These are phyloP conservation scores for Pseudozyma sp. DNA, from an alignment of 1,284 basidiomycete species.

Conservation along the genomic window DNA sequence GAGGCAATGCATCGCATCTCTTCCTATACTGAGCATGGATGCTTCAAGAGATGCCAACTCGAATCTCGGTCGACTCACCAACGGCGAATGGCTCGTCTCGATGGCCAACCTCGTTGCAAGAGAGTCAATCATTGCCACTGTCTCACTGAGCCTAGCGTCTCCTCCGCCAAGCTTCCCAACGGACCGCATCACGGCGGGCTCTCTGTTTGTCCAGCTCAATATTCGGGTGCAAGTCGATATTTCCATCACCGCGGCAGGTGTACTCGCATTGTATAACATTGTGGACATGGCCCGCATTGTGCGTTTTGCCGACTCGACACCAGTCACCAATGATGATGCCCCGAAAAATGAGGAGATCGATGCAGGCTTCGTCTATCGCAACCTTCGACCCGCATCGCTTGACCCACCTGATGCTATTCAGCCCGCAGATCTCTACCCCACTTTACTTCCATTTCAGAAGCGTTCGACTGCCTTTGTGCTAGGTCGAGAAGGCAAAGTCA, in stretches of 20 bases:
- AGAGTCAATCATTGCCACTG: background rate
- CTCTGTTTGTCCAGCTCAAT: constrained; percentile 34
- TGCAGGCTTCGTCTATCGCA: constrained; percentile 52
- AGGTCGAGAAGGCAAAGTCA: constrained; percentile 53
- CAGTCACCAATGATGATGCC: constrained; percentile 3
- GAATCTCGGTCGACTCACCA: constrained; percentile 24
- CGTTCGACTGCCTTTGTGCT: constrained; percentile 59
- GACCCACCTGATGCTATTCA: constrained; percentile 35
- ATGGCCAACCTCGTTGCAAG: constrained; percentile 4
- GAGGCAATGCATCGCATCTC: constrained; percentile 1
- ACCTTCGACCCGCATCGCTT: constrained; percentile 35
- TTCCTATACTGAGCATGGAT: constrained; percentile 20
- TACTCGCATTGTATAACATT: constrained; percentile 16
- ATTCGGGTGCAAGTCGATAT: constrained; percentile 13
- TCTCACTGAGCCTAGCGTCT: constrained; percentile 9
- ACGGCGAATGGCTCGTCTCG: constrained; percentile 36
- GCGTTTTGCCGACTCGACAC: constrained; percentile 26
- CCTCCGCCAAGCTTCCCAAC: constrained; percentile 17
- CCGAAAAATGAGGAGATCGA: constrained; percentile 12
- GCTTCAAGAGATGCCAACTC: background rate
- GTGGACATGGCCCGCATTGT: constrained; percentile 39
- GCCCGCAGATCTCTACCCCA: constrained; percentile 47
- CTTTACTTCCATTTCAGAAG: constrained; percentile 62
- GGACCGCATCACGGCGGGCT: constrained; percentile 22
- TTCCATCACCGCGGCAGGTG: background rate